A percentile compares a stretch with the other conserved stretches of the same genome.
phyloP scores from a whole-genome alignment of 1,284 basidiomycete genomes.

The Afroboletus lepidellus region DNA sequence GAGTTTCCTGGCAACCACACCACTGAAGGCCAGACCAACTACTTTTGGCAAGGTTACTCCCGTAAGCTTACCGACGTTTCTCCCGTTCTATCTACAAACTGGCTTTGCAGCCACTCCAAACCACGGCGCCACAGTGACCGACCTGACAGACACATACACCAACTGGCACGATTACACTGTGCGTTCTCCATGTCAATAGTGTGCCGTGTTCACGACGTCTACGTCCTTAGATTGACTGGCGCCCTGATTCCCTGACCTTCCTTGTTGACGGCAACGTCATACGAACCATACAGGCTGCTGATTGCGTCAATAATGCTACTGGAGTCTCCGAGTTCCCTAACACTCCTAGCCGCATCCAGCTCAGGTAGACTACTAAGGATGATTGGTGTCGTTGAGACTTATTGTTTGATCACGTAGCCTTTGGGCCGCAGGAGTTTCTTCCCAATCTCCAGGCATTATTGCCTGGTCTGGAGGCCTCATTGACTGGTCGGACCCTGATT shows the following conservation, averaged over 20 bases:
- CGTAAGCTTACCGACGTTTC: conserved; percentile 45
- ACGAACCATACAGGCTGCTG: conserved; percentile 62
- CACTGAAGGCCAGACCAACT: conserved; percentile 71
- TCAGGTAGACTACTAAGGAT: conserved; percentile 48
- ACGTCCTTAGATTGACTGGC: conserved; percentile 68
- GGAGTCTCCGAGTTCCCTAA: conserved; percentile 64
- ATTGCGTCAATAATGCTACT: conserved; percentile 47
- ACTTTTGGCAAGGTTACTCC: conserved; percentile 74
- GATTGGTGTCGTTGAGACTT: conserved; percentile 1
- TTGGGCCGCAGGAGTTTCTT: conserved; percentile 74
- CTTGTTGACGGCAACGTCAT: conserved; percentile 68
- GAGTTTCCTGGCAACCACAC: conserved; percentile 69
- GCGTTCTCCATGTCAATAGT: conserved; percentile 22
- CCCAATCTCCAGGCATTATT: conserved; percentile 63
- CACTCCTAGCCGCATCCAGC: conserved; percentile 76
- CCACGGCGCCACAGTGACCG: conserved; percentile 46
- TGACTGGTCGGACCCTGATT: conserved; percentile 76
- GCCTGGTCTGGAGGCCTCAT: conserved; percentile 78
- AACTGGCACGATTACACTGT: conserved; percentile 80
- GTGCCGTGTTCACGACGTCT: background rate
- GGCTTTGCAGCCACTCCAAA: conserved; percentile 37
- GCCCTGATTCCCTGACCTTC: conserved; percentile 64
- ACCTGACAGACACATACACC: conserved; percentile 57
- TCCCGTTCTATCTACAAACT: background rate
- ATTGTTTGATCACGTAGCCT: conserved; percentile 42